Evolutionary conservation across 306 rosid species (phyloP).

Genomic region (Chamaecrista fasciculata): DNA sequence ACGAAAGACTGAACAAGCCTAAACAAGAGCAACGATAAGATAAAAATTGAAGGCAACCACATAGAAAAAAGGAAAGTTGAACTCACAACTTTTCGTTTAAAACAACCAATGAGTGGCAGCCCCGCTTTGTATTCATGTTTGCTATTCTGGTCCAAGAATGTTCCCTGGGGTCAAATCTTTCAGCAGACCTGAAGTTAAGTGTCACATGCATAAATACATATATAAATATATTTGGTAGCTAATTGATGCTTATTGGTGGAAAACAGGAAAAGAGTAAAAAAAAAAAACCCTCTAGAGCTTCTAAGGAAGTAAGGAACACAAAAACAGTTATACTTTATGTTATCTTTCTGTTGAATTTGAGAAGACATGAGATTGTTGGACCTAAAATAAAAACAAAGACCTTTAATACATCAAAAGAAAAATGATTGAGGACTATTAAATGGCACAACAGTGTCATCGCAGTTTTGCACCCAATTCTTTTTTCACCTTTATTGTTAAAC

Average conservation of each 20-base stretch:
- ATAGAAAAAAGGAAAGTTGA: conserved; percentile 1
- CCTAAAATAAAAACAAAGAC: background rate
- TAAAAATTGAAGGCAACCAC: background rate
- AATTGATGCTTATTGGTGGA: background rate
- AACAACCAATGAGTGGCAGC: conserved; percentile 51
- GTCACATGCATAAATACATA: conserved; percentile 21
- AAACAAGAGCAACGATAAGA: background rate
- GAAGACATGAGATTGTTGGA: background rate
- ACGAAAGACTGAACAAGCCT: background rate
- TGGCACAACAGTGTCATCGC: background rate
- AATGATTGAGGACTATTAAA: background rate
- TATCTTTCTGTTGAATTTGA: background rate
- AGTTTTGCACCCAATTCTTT: background rate
- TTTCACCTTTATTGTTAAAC: background rate
- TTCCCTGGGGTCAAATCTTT: conserved; percentile 69
- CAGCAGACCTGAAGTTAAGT: conserved; percentile 55
- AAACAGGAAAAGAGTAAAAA: too few species aligned
- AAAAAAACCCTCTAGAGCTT: background rate
- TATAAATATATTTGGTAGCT: background rate
- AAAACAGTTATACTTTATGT: background rate
- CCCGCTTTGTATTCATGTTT: conserved; percentile 42
- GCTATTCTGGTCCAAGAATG: conserved; percentile 58
- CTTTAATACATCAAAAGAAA: background rate
- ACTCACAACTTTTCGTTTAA: conserved; percentile 61
- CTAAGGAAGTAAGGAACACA: background rate